A percentile compares a stretch with the other conserved stretches of the same genome.
These are phyloP conservation scores for Paxillus rubicundulus DNA, from an alignment of 768 basidiomycete genomes.

Conservation along the genomic window DNA sequence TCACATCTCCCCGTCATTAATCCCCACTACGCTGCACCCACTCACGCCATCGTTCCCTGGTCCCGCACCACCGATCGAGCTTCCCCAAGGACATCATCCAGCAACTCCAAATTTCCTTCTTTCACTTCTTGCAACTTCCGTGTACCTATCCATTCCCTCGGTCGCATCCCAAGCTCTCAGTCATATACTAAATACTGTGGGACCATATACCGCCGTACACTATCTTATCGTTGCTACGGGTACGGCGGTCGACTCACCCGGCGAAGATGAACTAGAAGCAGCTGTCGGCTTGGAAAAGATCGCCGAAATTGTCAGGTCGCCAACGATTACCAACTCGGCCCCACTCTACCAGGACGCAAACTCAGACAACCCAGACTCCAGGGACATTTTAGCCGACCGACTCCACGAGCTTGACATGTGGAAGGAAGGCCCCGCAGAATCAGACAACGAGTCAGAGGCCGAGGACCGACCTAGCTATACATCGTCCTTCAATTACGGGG, in stretches of 20 bases:
- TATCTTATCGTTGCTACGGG: constrained; percentile 87
- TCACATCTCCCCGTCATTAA: constrained; percentile 58
- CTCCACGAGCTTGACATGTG: constrained; percentile 31
- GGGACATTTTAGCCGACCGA: constrained; percentile 29
- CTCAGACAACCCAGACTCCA: constrained; percentile 8
- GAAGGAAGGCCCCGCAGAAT: constrained; percentile 38
- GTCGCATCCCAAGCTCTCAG: constrained; percentile 74
- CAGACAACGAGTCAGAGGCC: constrained; percentile 29
- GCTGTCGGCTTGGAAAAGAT: constrained; percentile 72
- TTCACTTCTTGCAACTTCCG: constrained; percentile 81
- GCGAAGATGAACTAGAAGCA: constrained; percentile 48
- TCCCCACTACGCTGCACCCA: constrained; percentile 66
- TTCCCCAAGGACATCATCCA: constrained; percentile 61
- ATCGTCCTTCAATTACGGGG: constrained; percentile 73
- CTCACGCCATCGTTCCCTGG: constrained; percentile 65
- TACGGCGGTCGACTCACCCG: constrained; percentile 48
- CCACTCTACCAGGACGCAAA: not conserved
- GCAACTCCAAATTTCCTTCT: constrained; percentile 80
- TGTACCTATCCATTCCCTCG: constrained; percentile 81
- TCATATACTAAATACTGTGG: constrained; percentile 67
- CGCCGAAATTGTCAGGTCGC: constrained; percentile 48
- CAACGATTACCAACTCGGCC: constrained; percentile 13
- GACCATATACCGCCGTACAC: constrained; percentile 70
- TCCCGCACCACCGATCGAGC: constrained; percentile 18
- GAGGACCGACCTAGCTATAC: constrained; percentile 15